These are phyloP conservation scores for Hemileia vastatrix DNA, from an alignment of 1,284 basidiomycete species.

Conservation along the genomic window DNA sequence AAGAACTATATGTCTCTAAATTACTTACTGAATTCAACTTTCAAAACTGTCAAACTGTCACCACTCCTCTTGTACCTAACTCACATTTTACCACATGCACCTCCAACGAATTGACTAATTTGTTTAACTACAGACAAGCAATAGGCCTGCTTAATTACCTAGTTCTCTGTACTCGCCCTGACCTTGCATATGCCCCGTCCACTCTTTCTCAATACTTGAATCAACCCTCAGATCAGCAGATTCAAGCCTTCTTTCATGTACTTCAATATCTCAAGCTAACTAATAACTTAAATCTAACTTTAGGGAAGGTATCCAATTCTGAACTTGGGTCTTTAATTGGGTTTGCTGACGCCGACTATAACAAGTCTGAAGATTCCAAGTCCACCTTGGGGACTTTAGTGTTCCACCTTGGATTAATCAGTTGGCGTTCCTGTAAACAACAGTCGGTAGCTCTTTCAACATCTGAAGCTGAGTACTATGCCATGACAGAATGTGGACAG, in stretches of 20 bases:
- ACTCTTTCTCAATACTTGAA: not conserved
- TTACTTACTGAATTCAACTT: not conserved
- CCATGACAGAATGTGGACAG: no score
- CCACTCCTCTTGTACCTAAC: no score
- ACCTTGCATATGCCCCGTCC: not conserved
- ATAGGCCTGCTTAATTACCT: conserved; percentile 4
- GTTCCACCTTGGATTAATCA: no score
- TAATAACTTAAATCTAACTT: not conserved
- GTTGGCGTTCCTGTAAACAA: no score
- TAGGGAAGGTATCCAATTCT: not conserved
- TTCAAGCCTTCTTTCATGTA: not conserved
- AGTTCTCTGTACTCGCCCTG: not conserved
- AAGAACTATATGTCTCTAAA: no score
- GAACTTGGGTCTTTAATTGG: no score
- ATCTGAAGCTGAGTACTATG: no score
- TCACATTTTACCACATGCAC: no score
- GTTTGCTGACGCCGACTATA: no score
- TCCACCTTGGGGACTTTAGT: no score
- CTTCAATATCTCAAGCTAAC: not conserved
- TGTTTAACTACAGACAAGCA: not conserved
- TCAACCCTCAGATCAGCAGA: not conserved
- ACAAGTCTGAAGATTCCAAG: no score
- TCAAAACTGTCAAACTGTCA: not conserved
- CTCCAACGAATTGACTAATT: not conserved
- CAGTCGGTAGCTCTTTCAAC: no score